Percentiles rank a stretch among this genome's conserved stretches.
Conservation (phyloP, 2,329 filamentous ascomycete genomes). For the Phymatotrichopsis omnivora region DNA sequence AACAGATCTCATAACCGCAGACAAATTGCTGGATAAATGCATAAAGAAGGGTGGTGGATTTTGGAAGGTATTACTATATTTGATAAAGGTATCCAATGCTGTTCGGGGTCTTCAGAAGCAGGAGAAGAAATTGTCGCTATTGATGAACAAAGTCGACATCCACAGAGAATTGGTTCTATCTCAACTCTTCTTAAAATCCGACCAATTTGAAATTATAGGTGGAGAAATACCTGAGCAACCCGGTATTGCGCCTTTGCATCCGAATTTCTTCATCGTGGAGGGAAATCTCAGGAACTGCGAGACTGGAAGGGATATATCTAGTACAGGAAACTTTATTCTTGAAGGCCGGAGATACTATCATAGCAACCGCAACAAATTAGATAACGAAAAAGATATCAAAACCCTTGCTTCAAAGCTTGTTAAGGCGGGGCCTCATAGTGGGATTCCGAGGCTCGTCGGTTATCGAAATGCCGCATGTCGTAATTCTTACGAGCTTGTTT, state of each 20-base stretch:
- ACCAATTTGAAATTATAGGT: constrained; percentile 4
- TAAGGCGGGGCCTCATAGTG: constrained; percentile 1
- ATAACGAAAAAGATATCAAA: neutral
- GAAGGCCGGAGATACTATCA: constrained; percentile 2
- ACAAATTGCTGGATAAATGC: constrained; percentile 3
- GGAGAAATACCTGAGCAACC: neutral
- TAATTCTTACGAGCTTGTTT: constrained; percentile 3
- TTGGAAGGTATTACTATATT: neutral
- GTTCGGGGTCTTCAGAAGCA: constrained; percentile 3
- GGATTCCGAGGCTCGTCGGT: constrained; percentile 7
- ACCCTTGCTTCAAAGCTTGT: constrained; percentile 3
- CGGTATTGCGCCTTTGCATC: neutral
- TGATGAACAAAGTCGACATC: constrained; percentile 1
- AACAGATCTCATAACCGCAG: constrained; percentile 1
- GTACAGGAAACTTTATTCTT: constrained; percentile 2
- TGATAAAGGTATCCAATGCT: constrained; percentile 2
- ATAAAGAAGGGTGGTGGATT: neutral
- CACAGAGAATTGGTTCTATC: constrained; percentile 5
- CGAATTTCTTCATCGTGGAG: neutral
- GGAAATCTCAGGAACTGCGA: constrained; percentile 6
- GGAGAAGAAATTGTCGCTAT: constrained; percentile 1
- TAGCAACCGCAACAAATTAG: too few species aligned
- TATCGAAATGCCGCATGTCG: constrained; percentile 4
- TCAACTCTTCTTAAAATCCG: constrained; percentile 1
- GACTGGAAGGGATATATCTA: neutral